Evolutionary conservation across 768 basidiomycete species (phyloP), one percentile per base, ranked within the genome.

Genomic region (Suillus brevipes): DNA sequence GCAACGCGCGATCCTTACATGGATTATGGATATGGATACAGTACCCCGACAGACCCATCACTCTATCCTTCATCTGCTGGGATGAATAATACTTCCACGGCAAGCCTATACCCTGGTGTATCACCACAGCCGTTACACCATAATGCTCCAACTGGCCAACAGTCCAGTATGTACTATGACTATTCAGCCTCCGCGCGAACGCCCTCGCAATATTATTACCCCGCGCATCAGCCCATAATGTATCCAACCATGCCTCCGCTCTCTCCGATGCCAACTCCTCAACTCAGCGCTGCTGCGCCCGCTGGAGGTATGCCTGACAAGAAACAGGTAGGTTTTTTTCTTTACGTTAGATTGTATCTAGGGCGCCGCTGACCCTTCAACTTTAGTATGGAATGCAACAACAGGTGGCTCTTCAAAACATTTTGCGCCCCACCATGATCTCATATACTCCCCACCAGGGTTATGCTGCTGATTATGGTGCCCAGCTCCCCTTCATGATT

Each of bases 161-260:
- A 87, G 67, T 77, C 84, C 40, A 81, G 81, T 43, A 66, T 86
- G 60, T 89, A 85, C 75, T 90, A 85, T 61, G 87, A 89, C 69
- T 90, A 85, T 69, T 73, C 80, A 59, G 79, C 78, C 20, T 70
- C 79, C 14, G 77, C 81, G 55, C 82, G 83, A 52, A 80, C 83
- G 5, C 78, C 83, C 13, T 85, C 87, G 14, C 89, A 85, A 65
- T 90, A 82, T 70, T 91, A 81, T 71, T 89, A 87, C 70, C 80
- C 85, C 36, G 70, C 83, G 16, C 81, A 80, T 65, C 89, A 88
- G 70, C 76, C 85, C 7, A 80, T 90, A 71, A 78, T 90, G 65
- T 90, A 87, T 74, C 82, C 85, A 64, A 74, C 80, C 14, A 80
- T 82, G 34, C 78, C 84, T 16, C 76, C 83, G 34, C 83, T 84